A percentile compares a stretch with the other conserved stretches of the same genome.
Evolutionary conservation across 2,329 filamentous ascomycete species (phyloP).

Genomic region (Drechslerella stenobrocha): DNA sequence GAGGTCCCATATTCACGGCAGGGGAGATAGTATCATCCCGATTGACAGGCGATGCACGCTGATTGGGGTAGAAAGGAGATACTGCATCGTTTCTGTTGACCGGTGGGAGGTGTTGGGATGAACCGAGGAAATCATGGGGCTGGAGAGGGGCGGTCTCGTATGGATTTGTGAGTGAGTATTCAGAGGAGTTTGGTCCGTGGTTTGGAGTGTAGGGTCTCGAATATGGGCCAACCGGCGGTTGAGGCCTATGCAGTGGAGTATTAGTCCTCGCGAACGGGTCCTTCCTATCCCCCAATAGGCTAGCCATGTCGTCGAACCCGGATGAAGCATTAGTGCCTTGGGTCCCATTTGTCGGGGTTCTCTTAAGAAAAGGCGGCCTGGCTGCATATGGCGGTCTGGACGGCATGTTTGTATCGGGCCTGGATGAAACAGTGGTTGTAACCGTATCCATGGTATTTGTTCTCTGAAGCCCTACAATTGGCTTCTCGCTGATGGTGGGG

Average conservation of each 20-base stretch:
- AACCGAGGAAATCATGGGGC: slow-evolving; percentile 39
- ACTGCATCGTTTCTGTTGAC: slow-evolving; percentile 37
- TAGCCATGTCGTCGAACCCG: slow-evolving; percentile 30
- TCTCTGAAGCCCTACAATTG: slow-evolving; percentile 32
- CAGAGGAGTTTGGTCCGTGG: slow-evolving; percentile 26
- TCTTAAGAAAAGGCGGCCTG: slow-evolving; percentile 24
- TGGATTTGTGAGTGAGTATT: slow-evolving; percentile 38
- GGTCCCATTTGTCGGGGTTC: slow-evolving; percentile 18
- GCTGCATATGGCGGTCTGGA: slow-evolving; percentile 33
- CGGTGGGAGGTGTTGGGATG: slow-evolving; percentile 24
- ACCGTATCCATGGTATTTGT: slow-evolving; percentile 44
- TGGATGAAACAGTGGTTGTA: slow-evolving; percentile 44
- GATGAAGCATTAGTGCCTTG: slow-evolving; percentile 17
- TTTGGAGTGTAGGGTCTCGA: slow-evolving; percentile 10
- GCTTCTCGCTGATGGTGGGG: slow-evolving; percentile 32
- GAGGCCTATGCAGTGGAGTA: slow-evolving; percentile 34
- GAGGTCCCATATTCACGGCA: slow-evolving; percentile 11
- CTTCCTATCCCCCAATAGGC: slow-evolving; percentile 22
- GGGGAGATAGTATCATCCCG: slow-evolving; percentile 41
- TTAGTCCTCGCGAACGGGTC: slow-evolving; percentile 37
- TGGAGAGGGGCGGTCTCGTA: slow-evolving; percentile 37
- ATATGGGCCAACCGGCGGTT: slow-evolving; percentile 37
- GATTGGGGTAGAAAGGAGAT: slow-evolving; percentile 32
- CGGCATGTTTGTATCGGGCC: slow-evolving; percentile 28
- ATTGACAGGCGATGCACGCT: slow-evolving; percentile 31